Base-by-base conservation (phyloP, 495 filamentous ascomycete species). In the Evansstolkia leycettana region DNA sequence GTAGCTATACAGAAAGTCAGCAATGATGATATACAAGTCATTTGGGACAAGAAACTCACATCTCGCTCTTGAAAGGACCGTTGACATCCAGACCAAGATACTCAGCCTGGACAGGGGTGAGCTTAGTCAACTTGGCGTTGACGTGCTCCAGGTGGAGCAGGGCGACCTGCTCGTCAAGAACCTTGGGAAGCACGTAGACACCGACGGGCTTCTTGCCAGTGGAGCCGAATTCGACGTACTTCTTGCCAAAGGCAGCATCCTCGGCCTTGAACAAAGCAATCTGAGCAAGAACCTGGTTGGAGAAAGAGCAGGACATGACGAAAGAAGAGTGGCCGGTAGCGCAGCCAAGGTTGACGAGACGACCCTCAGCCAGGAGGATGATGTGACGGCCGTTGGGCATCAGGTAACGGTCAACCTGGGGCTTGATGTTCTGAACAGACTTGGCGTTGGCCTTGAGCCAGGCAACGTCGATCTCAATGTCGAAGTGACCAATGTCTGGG, bases 261-360 rank as follows among this genome's bases (percentile, higher is more conserved):
- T 80, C 73, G 48, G 78, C 78, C 78, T 96, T 96, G 81, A 67
- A 98, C 44, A 98, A 73, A 71, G 94, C 82, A 66, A 98, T 98
- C 70, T 98, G 90, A 17, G 90, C 90, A 57, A 98, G 84, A 45
- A 95, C 90, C 75, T 98, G 90, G 78, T 98, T 98, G 72, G 89
- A 94, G 82, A 98, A 98, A 42, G 88, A 95, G 83, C 90, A 98
- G 46, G 85, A 93, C 90, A 98, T 95, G 75, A 98, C 90, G 70
- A 98, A 98, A 32, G 89, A 95, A 50, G 88, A 94, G 82, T 98
- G 90, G 42, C 90, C 90, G 40, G 90, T 98, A 55, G 90, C 90
- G 68, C 90, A 98, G 62, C 90, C 90, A 37, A 98, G 73, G 75
- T 98, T 98, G 67, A 98, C 92, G 38, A 98, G 82, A 72, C 90